Evolutionary conservation across 2,329 filamentous ascomycete species (phyloP), one percentile per base, ranked within the genome.

Genomic region (Aspergillus niger): DNA sequence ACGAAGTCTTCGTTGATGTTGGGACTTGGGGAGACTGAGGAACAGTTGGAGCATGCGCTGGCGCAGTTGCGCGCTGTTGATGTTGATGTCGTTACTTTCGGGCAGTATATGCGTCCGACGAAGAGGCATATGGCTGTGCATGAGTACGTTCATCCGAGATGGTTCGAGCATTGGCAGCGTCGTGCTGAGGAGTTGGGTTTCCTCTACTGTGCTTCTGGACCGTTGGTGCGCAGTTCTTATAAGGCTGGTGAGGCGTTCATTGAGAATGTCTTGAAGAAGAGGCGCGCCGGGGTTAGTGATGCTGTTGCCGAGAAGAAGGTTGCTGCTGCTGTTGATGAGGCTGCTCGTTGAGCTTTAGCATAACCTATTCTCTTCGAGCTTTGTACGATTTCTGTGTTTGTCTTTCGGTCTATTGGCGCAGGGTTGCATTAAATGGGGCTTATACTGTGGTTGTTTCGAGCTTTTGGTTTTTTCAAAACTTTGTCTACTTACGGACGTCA

Each of bases 1-100:
- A 99, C 95, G n/a, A 99, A 99, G 84, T 98, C 95, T 1, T 97
- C 92, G 68, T 87, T 99, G 65, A 99, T 99, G 95, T 84, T 99
- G 24, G 95, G 95, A 3, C 80, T 99, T 5, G 95, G 95, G 11
- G 95, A 99, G 83, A 92, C 89, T 26, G 93, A 98, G 70, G 85
- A 90, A 17, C 90, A 98, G 79, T 77, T 99, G 1, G 89, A 87
- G 85, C 86, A 91, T 64, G 87, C 94, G 0, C 78, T 98, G 61
- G 85, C 82, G 75, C 91, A 96, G 75, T 84, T 99, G 11, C 86
- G 95, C 60, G 88, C 88, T 66, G 85, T 87, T 60, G 82, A 91
- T 62, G 93, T 97, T 49, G 95, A 99, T 69, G 92, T 99, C 11
- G 92, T 99, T 60, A 99, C 95, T 0, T 99, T 99, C 69, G 95